Base-by-base conservation (phyloP, 805 yeast species). In the Torulaspora franciscae region DNA sequence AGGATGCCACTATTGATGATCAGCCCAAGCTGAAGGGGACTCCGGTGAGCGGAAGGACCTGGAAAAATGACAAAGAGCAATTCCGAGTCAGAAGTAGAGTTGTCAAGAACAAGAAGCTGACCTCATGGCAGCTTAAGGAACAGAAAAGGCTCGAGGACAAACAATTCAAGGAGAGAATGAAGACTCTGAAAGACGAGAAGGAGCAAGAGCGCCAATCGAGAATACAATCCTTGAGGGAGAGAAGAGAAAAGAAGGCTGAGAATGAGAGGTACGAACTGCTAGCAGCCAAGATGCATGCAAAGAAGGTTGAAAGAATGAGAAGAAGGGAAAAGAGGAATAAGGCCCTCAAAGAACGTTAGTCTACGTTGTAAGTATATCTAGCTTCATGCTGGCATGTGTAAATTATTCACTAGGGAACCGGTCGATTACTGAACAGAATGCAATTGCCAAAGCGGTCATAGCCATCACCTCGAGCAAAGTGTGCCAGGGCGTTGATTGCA, bases 311-410 rank as follows among this genome's bases (percentile, higher is more conserved):
- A 52, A 79, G 99, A 68, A 64, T 91, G 69, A 82, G 85, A 70
- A 82, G 84, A 72, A 81, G 84, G 62, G 99, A 91, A 64, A 91
- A 91, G 83, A 82, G 98, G 70, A 91, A 90, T 71, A 91, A 91
- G 70, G 72, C 89, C 59, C 80, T 90, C 64, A 88, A 83, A 64
- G 98, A 90, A 62, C 96, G 97, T 66, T 85, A 63, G 47, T 23
- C 17, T 11, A 15, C 22, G 22, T 19, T 19, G 22, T 19, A 19
- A 19, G 22, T 19, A 19, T 19, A 19, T 19, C 22, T 3, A 19
- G 22, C 22, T 5, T 19, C 22, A 19, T 5, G 22, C 22, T 19
- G 22, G 30, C 13, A 27, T 9, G 10, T 27, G 30, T 27, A 27
- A 8, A 27, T 11, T 27, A 27, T 27, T 27, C 11, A 27, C 13